Conservation (phyloP, 805 yeast genomes). For the Kregervanrija fluxuum region DNA sequence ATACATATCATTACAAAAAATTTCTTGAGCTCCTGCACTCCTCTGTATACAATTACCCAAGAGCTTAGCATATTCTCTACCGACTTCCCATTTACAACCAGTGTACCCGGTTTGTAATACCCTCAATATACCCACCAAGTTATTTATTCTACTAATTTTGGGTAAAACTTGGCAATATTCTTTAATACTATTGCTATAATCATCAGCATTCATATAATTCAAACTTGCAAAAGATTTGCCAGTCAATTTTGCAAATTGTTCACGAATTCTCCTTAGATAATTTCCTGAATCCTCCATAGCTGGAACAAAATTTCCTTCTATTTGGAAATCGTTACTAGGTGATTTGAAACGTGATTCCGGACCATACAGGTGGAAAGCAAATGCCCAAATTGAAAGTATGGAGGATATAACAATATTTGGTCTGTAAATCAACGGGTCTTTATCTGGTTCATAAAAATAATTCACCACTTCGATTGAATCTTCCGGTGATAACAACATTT, state of each 20-base stretch:
- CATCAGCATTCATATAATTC: conserved; percentile 10
- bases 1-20: conserved; percentile 42
- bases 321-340: conserved; percentile 3
- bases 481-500: conserved; percentile 38
- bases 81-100: conserved; percentile 45
- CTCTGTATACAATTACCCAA: conserved; percentile 44
- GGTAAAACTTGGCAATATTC: conserved; percentile 30
- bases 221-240: conserved; percentile 22
- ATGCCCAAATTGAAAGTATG: conserved; percentile 40
- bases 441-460: conserved; percentile 28
- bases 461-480: conserved; percentile 21
- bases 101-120: conserved; percentile 30
- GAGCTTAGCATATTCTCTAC: conserved; percentile 44
- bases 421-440: conserved; percentile 25
- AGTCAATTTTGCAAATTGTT: conserved; percentile 25
- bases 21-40: conserved; percentile 40
- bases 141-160: conserved; percentile 32
- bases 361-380: conserved; percentile 37
- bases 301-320: conserved; percentile 6
- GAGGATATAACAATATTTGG: conserved; percentile 33
- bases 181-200: conserved; percentile 17
- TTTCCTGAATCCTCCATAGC: conserved; percentile 39
- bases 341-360: conserved; percentile 36
- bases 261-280: conserved; percentile 40
- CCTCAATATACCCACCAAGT: conserved; percentile 32